A percentile compares a stretch with the other conserved stretches of the same genome.
phyloP scores from a whole-genome alignment of 257 asterid species.

The Voacanga thouarsii region DNA sequence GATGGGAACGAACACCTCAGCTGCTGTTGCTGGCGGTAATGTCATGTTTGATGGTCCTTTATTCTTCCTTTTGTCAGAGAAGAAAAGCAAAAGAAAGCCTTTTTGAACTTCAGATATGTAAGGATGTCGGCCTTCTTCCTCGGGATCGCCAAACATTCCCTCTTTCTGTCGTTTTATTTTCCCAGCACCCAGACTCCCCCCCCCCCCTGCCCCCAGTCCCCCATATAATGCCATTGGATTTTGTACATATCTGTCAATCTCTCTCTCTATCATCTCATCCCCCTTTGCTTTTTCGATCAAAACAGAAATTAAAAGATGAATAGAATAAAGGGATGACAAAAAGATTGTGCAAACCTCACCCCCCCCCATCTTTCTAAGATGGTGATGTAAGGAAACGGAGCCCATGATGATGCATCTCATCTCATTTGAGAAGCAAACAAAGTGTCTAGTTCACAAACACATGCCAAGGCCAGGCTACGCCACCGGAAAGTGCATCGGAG shows the following conservation, averaged over 20 bases:
- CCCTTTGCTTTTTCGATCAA: background rate
- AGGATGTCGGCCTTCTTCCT: conserved; percentile 25
- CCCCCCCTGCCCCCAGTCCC: no score
- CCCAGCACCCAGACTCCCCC: conserved; percentile 11
- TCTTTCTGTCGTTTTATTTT: conserved; percentile 16
- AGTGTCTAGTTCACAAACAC: no score
- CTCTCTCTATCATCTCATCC: background rate
- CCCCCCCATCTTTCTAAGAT: background rate
- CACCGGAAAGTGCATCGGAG: no score
- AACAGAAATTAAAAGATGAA: background rate
- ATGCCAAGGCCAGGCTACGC: no score
- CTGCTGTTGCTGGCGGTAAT: background rate
- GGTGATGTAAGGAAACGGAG: background rate
- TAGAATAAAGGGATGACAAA: no score
- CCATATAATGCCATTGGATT: background rate
- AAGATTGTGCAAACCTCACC: no score
- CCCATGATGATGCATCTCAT: no score
- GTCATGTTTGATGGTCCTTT: background rate
- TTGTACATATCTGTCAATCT: background rate
- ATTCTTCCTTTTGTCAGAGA: conserved; percentile 45
- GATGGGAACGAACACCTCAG: background rate
- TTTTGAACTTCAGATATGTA: conserved; percentile 24
- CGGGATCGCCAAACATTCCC: conserved; percentile 52
- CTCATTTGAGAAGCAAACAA: no score
- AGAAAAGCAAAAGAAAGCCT: conserved; percentile 30